A percentile compares a stretch with the other conserved stretches of the same genome.
These are phyloP conservation scores for Pseudogymnoascus sp. DNA, from an alignment of 2,329 filamentous ascomycete species.

Conservation along the genomic window DNA sequence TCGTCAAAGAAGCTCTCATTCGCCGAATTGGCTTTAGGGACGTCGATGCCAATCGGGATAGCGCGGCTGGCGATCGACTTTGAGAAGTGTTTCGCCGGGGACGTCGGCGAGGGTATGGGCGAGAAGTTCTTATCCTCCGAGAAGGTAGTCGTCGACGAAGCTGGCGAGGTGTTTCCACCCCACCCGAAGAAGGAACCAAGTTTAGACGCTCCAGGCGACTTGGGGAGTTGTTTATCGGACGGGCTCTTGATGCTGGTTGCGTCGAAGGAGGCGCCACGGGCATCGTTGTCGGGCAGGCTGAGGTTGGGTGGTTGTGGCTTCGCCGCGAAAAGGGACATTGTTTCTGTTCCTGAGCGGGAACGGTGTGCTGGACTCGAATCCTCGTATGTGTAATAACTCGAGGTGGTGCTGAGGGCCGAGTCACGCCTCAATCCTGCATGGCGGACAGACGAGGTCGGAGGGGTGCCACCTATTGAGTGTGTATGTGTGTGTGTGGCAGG, in stretches of 20 bases:
- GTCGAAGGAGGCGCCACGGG: constrained; percentile 22
- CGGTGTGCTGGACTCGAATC: constrained; percentile 22
- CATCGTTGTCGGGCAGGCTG: constrained; percentile 19
- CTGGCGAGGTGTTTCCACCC: constrained; percentile 49
- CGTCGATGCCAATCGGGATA: constrained; percentile 34
- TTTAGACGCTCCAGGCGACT: constrained; percentile 43
- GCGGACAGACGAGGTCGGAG: constrained; percentile 16
- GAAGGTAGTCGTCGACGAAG: constrained; percentile 55
- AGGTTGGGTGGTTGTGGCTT: constrained; percentile 27
- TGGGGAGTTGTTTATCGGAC: constrained; percentile 32
- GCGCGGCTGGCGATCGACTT: constrained; percentile 20
- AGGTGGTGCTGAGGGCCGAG: constrained; percentile 23
- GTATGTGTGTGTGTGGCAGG: constrained; percentile 14
- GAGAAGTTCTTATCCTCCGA: constrained; percentile 53
- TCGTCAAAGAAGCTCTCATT: constrained; percentile 29
- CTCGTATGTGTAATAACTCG: constrained; percentile 23
- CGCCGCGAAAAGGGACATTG: constrained; percentile 30
- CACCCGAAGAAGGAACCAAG: constrained; percentile 63
- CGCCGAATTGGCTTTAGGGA: constrained; percentile 35
- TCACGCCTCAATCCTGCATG: constrained; percentile 28
- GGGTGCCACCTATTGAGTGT: background rate
- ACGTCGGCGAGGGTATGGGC: constrained; percentile 49
- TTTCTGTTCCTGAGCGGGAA: constrained; percentile 25
- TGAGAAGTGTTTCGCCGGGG: constrained; percentile 31
- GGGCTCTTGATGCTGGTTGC: constrained; percentile 24